These are phyloP conservation scores for Botrytis elliptica DNA, from an alignment of 2,329 filamentous ascomycete genomes.

Conservation along the genomic window DNA sequence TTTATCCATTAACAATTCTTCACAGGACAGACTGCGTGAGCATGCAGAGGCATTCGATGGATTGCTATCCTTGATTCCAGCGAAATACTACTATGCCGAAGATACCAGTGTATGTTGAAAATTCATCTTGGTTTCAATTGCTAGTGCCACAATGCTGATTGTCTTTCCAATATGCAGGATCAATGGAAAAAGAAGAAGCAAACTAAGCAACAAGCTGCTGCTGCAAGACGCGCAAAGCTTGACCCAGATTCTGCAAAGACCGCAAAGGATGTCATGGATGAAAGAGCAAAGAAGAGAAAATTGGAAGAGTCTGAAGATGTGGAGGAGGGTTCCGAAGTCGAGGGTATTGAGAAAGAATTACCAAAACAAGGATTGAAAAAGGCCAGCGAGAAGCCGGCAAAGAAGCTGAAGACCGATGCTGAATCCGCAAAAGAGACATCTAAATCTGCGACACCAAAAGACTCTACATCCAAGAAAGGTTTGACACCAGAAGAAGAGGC, in stretches of 20 bases:
- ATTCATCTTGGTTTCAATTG: conserved; percentile 8
- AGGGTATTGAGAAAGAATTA: conserved; percentile 57
- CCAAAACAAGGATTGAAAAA: conserved; percentile 64
- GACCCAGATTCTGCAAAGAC: conserved; percentile 89
- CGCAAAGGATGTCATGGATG: conserved; percentile 90
- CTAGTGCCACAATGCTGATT: conserved; percentile 24
- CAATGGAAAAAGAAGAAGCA: conserved; percentile 97
- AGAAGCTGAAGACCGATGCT: conserved; percentile 52
- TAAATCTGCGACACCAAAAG: conserved; percentile 41
- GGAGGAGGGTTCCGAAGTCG: conserved; percentile 28
- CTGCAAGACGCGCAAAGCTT: conserved; percentile 82
- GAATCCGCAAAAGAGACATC: conserved; percentile 11
- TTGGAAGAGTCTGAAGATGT: conserved; percentile 60
- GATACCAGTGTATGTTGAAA: conserved; percentile 61
- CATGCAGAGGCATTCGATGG: conserved; percentile 45
- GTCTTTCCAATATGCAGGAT: conserved; percentile 54
- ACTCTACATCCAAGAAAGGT: conserved; percentile 37
- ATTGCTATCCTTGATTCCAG: conserved; percentile 67
- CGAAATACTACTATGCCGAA: conserved; percentile 68
- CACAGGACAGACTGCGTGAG: conserved; percentile 53
- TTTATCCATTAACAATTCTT: conserved; percentile 21
- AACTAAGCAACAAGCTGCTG: conserved; percentile 81
- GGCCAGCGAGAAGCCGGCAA: conserved; percentile 43
- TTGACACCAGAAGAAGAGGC: conserved; percentile 11
- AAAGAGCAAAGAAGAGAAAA: conserved; percentile 79